Conservation (phyloP, 2,329 filamentous ascomycete species). For the Fusarium sororula region DNA sequence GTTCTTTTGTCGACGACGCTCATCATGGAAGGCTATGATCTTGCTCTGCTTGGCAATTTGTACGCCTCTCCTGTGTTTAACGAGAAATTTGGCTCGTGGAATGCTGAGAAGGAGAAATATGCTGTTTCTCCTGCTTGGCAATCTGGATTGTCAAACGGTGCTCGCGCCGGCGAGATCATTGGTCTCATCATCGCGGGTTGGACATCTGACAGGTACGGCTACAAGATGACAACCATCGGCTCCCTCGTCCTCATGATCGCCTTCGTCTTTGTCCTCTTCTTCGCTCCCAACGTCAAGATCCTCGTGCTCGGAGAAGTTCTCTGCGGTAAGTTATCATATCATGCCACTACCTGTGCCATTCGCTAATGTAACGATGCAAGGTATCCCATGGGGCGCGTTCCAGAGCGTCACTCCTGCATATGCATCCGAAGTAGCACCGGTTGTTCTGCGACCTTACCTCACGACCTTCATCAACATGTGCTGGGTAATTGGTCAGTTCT, state of each 20-base stretch:
- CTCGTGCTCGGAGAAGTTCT: constrained; percentile 61
- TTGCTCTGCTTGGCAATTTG: constrained; percentile 59
- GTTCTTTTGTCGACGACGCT: constrained; percentile 56
- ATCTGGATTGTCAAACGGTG: constrained; percentile 63
- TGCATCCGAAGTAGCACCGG: constrained; percentile 61
- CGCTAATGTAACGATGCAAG: constrained; percentile 39
- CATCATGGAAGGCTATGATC: constrained; percentile 63
- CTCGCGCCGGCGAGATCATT: constrained; percentile 62
- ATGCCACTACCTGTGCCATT: not conserved
- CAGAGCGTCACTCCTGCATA: constrained; percentile 63
- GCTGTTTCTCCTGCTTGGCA: constrained; percentile 66
- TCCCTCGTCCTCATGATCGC: constrained; percentile 56
- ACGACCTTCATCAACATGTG: constrained; percentile 66
- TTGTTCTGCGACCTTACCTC: constrained; percentile 60
- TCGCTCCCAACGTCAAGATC: constrained; percentile 57
- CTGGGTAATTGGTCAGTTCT: constrained; percentile 65
- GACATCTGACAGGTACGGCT: constrained; percentile 60
- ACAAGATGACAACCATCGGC: constrained; percentile 59
- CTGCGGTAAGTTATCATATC: constrained; percentile 40
- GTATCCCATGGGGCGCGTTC: constrained; percentile 63
- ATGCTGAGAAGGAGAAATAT: constrained; percentile 49
- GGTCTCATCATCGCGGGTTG: constrained; percentile 64
- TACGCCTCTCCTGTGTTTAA: constrained; percentile 59
- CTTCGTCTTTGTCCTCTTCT: constrained; percentile 65
- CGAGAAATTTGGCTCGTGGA: constrained; percentile 55